phyloP scores from a whole-genome alignment of 768 basidiomycete species.

The Lepiota brunneoincarnata region DNA sequence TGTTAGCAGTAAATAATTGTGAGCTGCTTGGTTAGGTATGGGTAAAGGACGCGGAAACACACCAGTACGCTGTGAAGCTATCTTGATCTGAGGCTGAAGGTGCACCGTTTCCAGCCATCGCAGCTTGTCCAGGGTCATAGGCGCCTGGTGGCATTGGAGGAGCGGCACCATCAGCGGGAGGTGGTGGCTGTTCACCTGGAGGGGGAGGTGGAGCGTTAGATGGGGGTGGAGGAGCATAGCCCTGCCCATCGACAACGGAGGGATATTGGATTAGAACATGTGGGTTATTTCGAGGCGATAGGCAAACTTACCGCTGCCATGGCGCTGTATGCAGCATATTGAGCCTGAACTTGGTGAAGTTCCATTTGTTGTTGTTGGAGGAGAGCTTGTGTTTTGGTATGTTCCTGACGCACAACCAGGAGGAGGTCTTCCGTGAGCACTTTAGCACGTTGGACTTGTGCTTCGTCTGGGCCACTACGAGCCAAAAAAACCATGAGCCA shows the following conservation, averaged over 20 bases:
- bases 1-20: constrained; percentile 18
- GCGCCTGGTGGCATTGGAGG: constrained; percentile 55
- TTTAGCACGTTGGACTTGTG: constrained; percentile 77
- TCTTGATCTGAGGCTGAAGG: constrained; percentile 24
- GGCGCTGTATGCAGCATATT: constrained; percentile 65
- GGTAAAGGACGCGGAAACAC: constrained; percentile 19
- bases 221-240: constrained; percentile 40
- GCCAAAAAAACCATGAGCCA: background rate
- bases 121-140: constrained; percentile 31
- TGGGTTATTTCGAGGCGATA: background rate
- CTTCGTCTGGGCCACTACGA: constrained; percentile 68
- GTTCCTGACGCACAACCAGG: constrained; percentile 76
- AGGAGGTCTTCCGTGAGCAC: constrained; percentile 81
- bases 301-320: constrained; percentile 43
- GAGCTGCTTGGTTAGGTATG: background rate
- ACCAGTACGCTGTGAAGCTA: constrained; percentile 53
- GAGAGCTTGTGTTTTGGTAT: constrained; percentile 64
- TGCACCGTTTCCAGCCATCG: constrained; percentile 4
- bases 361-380: constrained; percentile 76
- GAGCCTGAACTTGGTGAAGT: constrained; percentile 71
- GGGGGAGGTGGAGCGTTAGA: constrained; percentile 46
- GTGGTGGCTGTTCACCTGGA: constrained; percentile 38
- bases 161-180: constrained; percentile 33
- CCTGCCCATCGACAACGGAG: constrained; percentile 36
- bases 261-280: background rate